Conservation (phyloP, 805 yeast genomes). For the Clavispora santaluciae region DNA sequence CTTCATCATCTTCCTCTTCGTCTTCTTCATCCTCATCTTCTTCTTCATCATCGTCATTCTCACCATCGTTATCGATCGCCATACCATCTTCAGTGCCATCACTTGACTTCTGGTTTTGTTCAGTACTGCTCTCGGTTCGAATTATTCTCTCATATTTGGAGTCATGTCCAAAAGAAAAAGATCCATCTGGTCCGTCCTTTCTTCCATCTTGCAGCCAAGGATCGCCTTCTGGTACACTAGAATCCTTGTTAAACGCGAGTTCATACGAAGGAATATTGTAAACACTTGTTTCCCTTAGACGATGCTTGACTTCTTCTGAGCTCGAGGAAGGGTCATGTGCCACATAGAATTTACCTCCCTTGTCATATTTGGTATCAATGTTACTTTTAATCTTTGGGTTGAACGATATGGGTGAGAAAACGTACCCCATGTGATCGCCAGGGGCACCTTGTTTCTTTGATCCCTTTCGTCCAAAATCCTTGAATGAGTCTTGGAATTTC, state of each 20-base stretch:
- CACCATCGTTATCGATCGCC: constrained; percentile 5
- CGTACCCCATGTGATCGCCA: constrained; percentile 37
- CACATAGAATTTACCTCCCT: constrained; percentile 88
- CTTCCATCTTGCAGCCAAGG: not conserved
- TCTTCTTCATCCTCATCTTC: constrained; percentile 15
- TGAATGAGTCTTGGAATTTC: not conserved
- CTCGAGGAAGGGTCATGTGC: constrained; percentile 24
- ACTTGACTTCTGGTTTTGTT: constrained; percentile 10
- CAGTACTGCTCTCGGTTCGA: constrained; percentile 2
- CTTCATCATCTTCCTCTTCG: constrained; percentile 18
- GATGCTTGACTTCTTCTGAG: constrained; percentile 7
- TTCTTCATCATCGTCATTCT: constrained; percentile 8
- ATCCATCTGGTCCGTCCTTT: no score
- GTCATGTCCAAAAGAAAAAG: no score
- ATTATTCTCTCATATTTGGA: no score
- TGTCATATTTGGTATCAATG: constrained; percentile 80
- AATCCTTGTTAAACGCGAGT: not conserved
- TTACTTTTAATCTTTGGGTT: constrained; percentile 72
- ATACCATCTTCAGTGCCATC: not conserved
- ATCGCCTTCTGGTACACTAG: not conserved
- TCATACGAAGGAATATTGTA: not conserved
- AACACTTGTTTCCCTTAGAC: constrained; percentile 12
- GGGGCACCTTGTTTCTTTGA: not conserved
- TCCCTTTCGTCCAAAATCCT: not conserved
- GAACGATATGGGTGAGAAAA: constrained; percentile 78